Base-by-base conservation (phyloP, 331 rosid species). In the Ulmus americana region DNA sequence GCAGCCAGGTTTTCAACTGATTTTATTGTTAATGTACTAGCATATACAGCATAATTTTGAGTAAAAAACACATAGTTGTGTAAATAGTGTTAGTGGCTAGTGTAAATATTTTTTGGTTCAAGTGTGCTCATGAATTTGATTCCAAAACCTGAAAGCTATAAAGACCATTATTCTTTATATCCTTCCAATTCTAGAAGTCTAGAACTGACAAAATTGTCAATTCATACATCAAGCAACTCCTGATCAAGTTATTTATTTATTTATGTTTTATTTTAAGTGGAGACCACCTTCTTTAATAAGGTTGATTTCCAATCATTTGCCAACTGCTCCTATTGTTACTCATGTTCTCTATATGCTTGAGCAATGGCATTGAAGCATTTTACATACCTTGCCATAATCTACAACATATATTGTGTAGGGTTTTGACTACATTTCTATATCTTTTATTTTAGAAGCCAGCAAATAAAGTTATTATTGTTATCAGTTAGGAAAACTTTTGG, bases 21-120 rank as follows among this genome's bases (percentile, higher is more conserved):
- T 67, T 52, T 18, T 5, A 18, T 4, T 20, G 7, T 49, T 7
- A 5, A 13, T n/a, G 6, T 12, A 2, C 22, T 39, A 6, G 10
- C 38, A 1, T 60, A 4, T 16, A 15, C 6, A 16, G n/a, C 0
- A 39, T 6, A 41, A 1, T 9, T 7, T 42, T n/a, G 13, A 13
- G 8, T 14, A 2, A 28, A 3, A 2, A 28, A 28, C 35, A 28
- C 35, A 28, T 28, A 28, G 35, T 28, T 28, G 35, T 28, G 35
- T 28, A 28, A 28, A 28, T 28, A 28, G 35, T 28, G 35, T 28
- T 28, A 28, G 16, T 49, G 52, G 28, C 11, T 18, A 42, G 20
- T 16, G 35, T 69, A 11, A 28, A 14, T 39, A 52, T 61, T 52
- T 55, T 40, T 62, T 62, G 63, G 46, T 63, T 6, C 18, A 13